A percentile compares a stretch with the other conserved stretches of the same genome.
phyloP scores from a whole-genome alignment of 1,139 yeast species.

The Zygoascus meyerae region DNA sequence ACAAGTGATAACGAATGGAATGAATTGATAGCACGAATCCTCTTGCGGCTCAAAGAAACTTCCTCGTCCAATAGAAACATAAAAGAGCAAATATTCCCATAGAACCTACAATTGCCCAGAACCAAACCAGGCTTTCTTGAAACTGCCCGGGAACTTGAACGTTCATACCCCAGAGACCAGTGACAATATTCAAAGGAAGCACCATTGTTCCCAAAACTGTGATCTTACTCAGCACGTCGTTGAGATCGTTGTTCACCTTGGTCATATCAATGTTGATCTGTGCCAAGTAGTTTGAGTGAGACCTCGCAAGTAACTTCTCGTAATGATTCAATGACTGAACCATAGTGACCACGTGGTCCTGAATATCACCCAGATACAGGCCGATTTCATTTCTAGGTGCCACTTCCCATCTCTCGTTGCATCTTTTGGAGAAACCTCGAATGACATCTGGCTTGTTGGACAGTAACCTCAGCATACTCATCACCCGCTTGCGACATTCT shows the following conservation, averaged over 20 bases:
- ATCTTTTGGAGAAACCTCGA: slow-evolving; percentile 86
- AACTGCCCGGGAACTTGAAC: slow-evolving; percentile 89
- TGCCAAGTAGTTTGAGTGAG: slow-evolving; percentile 92
- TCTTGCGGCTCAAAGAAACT: background rate
- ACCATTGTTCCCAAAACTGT: slow-evolving; percentile 93
- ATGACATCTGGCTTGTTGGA: slow-evolving; percentile 96
- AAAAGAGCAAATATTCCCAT: slow-evolving; percentile 33
- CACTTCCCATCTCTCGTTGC: slow-evolving; percentile 75
- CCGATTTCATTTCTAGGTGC: slow-evolving; percentile 76
- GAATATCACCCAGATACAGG: slow-evolving; percentile 88
- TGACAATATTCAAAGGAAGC: slow-evolving; percentile 85
- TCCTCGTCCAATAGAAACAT: slow-evolving; percentile 23
- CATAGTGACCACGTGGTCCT: slow-evolving; percentile 83
- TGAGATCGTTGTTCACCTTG: slow-evolving; percentile 92
- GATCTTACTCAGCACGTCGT: slow-evolving; percentile 89
- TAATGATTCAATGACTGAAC: slow-evolving; percentile 90
- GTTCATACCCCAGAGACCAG: slow-evolving; percentile 99
- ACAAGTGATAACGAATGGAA: background rate
- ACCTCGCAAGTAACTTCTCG: slow-evolving; percentile 85
- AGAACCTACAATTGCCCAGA: slow-evolving; percentile 41
- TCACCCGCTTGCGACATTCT: slow-evolving; percentile 88
- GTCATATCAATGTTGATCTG: slow-evolving; percentile 98
- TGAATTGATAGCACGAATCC: no score
- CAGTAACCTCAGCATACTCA: slow-evolving; percentile 76
- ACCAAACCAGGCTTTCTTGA: slow-evolving; percentile 65